Base-by-base conservation (phyloP, 2,329 filamentous ascomycete species). In the Ilyonectria sp. region DNA sequence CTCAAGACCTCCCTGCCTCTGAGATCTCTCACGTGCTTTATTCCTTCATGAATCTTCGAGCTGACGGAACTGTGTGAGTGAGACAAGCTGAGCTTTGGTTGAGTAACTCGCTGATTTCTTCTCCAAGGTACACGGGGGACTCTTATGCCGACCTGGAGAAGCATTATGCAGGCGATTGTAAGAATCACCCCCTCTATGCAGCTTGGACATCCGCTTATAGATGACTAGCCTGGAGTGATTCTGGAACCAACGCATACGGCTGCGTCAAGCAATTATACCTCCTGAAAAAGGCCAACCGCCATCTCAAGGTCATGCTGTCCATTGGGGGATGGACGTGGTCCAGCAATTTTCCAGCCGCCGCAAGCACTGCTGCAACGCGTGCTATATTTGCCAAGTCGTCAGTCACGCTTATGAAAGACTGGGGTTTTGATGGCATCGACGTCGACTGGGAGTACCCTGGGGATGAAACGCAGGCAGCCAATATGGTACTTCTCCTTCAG, bases 251-350 rank as follows among this genome's bases (percentile, higher is more conserved):
- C 77, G 89, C 92, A 53, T 96, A 95, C 72, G 94, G 94, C 44
- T 93, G 91, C 77, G 80, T 94, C 60, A 96, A 96, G 82, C 93
- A 97, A 75, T 84, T 97, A 1, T 94, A 89, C 77, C 82, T 93
- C 8, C 84, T 94, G 49, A 97, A 97, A 82, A 91, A 95, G 79
- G 80, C 86, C 64, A 91, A 97, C 79, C 90, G 94, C 17, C 88
- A 93, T 53, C 80, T 97, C 60, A 97, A 97, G 77, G 86, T 92
- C 1, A 84, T 97, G 23, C 86, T 97, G 4, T 93, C 90, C 54
- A 94, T 97, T 70, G 94, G 94, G 54, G 94, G 94, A 33, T 97
- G 92, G 92, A 94, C 93, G 0, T 96, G 93, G 80, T 94, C 92
- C 2, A 83, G 86, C 72, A 93, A 94, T 79, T 95, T 97, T 77